Conservation (phyloP, 2,329 filamentous ascomycete genomes). For the Ceratocystis albifundus region DNA sequence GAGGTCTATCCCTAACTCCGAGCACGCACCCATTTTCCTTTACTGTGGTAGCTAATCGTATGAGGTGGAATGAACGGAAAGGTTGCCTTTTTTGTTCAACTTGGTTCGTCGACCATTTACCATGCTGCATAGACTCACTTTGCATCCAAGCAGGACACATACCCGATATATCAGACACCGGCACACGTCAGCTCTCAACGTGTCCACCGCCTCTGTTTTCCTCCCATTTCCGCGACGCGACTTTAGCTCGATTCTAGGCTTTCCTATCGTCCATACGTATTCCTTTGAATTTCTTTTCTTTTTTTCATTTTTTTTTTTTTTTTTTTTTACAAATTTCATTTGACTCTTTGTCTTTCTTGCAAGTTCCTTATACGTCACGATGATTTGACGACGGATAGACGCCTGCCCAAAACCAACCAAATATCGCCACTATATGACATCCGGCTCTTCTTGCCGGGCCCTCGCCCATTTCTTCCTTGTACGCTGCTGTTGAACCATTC, state of each 20-base stretch:
- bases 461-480: too few relatives aligned
- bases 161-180: background rate
- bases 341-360: background rate
- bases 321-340: background rate
- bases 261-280: background rate
- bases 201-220: background rate
- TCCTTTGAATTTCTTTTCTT: background rate
- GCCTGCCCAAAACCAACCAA: too few relatives aligned
- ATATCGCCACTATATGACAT: too few relatives aligned
- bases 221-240: background rate
- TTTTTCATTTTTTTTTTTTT: too few relatives aligned
- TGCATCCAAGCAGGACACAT: constrained; percentile 14
- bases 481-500: too few relatives aligned
- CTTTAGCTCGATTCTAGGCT: constrained; percentile 3
- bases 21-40: too few relatives aligned
- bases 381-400: too few relatives aligned
- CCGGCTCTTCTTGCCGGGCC: too few relatives aligned
- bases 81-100: background rate
- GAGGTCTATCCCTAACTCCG: too few relatives aligned
- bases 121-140: constrained; percentile 14
- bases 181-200: background rate
- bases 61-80: background rate
- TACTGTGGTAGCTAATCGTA: background rate
- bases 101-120: constrained; percentile 14
- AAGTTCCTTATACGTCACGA: background rate